These are phyloP conservation scores for Tympanopsis confertula DNA, from an alignment of 2,329 filamentous ascomycete species.

Conservation along the genomic window DNA sequence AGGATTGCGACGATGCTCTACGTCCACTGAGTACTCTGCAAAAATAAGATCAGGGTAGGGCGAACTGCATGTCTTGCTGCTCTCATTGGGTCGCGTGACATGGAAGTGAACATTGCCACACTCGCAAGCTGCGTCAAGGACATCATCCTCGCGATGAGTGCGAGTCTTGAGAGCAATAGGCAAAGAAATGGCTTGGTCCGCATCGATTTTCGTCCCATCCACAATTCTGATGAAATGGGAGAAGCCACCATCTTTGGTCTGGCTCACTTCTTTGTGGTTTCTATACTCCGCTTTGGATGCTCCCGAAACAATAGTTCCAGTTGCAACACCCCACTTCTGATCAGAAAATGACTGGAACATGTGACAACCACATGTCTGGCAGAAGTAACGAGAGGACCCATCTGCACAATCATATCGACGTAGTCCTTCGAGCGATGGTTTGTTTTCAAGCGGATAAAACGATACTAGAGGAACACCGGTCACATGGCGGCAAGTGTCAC, in stretches of 20 bases:
- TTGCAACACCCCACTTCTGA: constrained; percentile 21
- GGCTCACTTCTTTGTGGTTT: constrained; percentile 1
- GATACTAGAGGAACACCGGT: constrained; percentile 25
- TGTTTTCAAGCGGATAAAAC: constrained; percentile 17
- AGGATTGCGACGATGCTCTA: constrained; percentile 24
- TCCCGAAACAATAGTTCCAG: constrained; percentile 17
- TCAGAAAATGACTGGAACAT: background rate
- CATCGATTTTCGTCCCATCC: constrained; percentile 2
- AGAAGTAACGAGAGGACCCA: background rate
- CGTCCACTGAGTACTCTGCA: constrained; percentile 26
- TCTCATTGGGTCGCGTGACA: constrained; percentile 39
- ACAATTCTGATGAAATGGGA: constrained; percentile 15
- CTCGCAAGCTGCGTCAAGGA: constrained; percentile 34
- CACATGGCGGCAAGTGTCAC: constrained; percentile 14
- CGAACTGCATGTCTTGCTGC: constrained; percentile 30
- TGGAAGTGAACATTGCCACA: constrained; percentile 43
- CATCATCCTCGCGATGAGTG: constrained; percentile 4
- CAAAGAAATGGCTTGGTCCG: background rate
- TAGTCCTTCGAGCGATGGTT: constrained; percentile 7
- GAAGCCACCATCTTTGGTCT: constrained; percentile 24
- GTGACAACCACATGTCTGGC: constrained; percentile 1
- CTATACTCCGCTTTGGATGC: background rate
- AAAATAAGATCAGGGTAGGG: constrained; percentile 40
- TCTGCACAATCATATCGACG: constrained; percentile 2
- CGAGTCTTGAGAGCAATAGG: background rate